Percentiles rank a stretch among this genome's conserved stretches.
phyloP scores from a whole-genome alignment of 805 yeast genomes.

The Candida parachauliodes region DNA sequence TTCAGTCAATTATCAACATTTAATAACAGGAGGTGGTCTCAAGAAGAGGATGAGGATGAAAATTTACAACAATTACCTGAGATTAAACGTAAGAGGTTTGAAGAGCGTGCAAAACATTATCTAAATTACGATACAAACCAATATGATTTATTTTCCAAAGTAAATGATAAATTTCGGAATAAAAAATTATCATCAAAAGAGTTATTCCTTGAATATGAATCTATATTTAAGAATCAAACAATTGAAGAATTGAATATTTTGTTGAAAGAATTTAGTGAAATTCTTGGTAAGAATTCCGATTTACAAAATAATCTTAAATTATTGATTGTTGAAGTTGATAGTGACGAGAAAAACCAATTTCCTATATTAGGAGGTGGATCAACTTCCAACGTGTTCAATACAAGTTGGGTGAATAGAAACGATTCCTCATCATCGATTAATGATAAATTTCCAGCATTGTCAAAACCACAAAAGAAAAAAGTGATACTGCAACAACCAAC shows the following conservation, averaged over 20 bases:
- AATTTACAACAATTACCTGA: slow-evolving; percentile 29
- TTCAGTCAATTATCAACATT: slow-evolving; percentile 67
- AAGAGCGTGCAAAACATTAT: slow-evolving; percentile 83
- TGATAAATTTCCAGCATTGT: slow-evolving; percentile 34
- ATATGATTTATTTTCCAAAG: slow-evolving; percentile 45
- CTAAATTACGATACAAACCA: slow-evolving; percentile 49
- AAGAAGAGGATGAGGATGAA: slow-evolving; percentile 24
- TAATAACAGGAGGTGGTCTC: slow-evolving; percentile 12
- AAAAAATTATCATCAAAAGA: slow-evolving; percentile 46
- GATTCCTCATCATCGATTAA: slow-evolving; percentile 8
- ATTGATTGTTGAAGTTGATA: slow-evolving; percentile 18
- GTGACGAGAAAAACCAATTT: slow-evolving; percentile 31
- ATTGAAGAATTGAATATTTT: slow-evolving; percentile 53
- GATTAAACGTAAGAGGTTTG: slow-evolving; percentile 59
- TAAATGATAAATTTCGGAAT: slow-evolving; percentile 47
- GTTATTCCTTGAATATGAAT: slow-evolving; percentile 43
- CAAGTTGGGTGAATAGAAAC: slow-evolving; percentile 10
- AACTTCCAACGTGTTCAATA: slow-evolving; percentile 9
- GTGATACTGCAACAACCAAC: slow-evolving; percentile 23
- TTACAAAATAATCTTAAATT: slow-evolving; percentile 35
- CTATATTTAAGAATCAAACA: slow-evolving; percentile 41
- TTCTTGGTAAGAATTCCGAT: slow-evolving; percentile 46
- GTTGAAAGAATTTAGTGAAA: slow-evolving; percentile 57
- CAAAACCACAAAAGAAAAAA: slow-evolving; percentile 22
- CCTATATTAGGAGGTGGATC: slow-evolving; percentile 46